phyloP scores from a whole-genome alignment of 129 eudicot species.

The Helianthus tuberosus region DNA sequence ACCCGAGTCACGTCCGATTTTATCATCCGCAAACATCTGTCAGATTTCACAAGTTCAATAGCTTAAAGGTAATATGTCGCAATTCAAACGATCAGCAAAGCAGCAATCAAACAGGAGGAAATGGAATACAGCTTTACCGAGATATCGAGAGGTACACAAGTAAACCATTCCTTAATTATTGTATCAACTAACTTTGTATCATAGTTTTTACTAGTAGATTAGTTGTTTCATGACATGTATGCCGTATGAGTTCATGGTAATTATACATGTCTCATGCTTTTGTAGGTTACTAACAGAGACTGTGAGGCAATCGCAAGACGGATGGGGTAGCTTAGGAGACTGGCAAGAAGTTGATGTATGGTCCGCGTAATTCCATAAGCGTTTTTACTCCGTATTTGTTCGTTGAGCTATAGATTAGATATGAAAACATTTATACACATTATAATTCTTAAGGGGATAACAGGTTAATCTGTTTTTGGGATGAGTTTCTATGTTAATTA shows the following conservation, averaged over 20 bases:
- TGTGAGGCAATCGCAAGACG: slow-evolving; percentile 69
- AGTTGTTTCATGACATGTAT: background rate
- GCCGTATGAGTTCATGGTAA: slow-evolving; percentile 1
- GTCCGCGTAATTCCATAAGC: slow-evolving; percentile 12
- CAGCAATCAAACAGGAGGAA: slow-evolving; percentile 37
- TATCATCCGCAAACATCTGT: slow-evolving; percentile 27
- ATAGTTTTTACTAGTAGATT: background rate
- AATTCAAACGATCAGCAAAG: slow-evolving; percentile 34
- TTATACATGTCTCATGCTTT: slow-evolving; percentile 1
- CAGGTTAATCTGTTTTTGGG: background rate
- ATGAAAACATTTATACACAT: background rate
- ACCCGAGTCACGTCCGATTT: slow-evolving; percentile 28
- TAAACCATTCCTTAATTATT: background rate
- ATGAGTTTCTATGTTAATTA: slow-evolving; percentile 5
- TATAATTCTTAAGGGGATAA: background rate
- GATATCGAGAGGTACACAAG: slow-evolving; percentile 75
- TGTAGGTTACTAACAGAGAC: slow-evolving; percentile 77
- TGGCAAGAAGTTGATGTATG: slow-evolving; percentile 89
- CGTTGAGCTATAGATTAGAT: slow-evolving; percentile 4
- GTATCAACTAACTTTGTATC: background rate
- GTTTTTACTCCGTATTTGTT: slow-evolving; percentile 20
- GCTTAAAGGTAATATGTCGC: slow-evolving; percentile 39
- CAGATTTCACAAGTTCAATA: slow-evolving; percentile 15
- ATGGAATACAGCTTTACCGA: slow-evolving; percentile 69
- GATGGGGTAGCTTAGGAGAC: slow-evolving; percentile 63